Evolutionary conservation across 2,329 filamentous ascomycete genomes (phyloP), one percentile per base, ranked within the genome.

Genomic region (Beauveria sp.): DNA sequence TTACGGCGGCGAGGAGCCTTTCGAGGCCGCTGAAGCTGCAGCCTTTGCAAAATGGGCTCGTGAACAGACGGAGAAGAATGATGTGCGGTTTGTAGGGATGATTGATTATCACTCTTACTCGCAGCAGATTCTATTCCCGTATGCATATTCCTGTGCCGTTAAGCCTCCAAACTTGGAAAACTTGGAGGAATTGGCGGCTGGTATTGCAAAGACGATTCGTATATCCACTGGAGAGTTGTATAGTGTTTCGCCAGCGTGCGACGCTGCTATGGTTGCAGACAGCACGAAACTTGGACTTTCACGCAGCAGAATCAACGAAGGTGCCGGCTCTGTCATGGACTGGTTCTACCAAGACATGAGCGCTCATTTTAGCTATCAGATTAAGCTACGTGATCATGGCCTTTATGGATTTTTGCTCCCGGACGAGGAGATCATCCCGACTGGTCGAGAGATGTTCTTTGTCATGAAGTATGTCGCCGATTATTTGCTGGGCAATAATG

Each of bases 101-200:
- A 72, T 98, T 50, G 95, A 99, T 72, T 80, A 98, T 28, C 95
- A 99, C 74, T 93, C 91, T 1, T 99, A 98, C 73, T 96, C 91
- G 0, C 93, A 99, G 75, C 90, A 97, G 74, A 88, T 99, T 24
- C 81, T 98, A 9, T 97, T 95, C 71, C 95, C 95, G 0, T 98
- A 93, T 72, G 87, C 90, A 5, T 96, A 91, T 75, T 90, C 90
- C 14, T 99, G 95, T 78, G 77, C 79, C 6, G 80, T 83, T 5
- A 79, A 86, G 30, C 93, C 95, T 14, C 93, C 93, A 0, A 92
- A 92, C 43, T 78, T 95, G 18, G 95, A 99, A 75, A 96, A 96
- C 68, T 82, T 99, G 1, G 86, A 96, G 73, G 95, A 99, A 73
- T 82, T 98, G 20, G 95, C 88, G 1, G 82, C 92, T 61, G 93